Evolutionary conservation across 192 early-diverging fungal genomes (phyloP).

Genomic region (Rhizophagus clarus): DNA sequence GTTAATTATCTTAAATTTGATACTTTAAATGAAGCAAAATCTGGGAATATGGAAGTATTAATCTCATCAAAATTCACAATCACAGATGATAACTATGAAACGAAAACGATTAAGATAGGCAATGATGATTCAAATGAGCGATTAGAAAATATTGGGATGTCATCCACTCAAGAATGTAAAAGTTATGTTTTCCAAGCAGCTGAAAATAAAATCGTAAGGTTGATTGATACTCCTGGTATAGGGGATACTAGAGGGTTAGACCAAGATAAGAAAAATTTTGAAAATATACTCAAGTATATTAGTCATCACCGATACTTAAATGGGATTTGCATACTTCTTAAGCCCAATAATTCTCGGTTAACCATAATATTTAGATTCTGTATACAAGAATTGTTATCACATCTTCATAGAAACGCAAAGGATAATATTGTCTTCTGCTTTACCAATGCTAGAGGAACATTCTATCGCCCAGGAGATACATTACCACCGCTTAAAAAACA

Average conservation of each 20-base stretch:
- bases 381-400: conserved; percentile 35
- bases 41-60: conserved; percentile 25
- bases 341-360: conserved; percentile 31
- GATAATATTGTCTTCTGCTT: conserved; percentile 41
- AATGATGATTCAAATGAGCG: conserved; percentile 32
- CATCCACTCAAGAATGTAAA: conserved; percentile 30
- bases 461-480: conserved; percentile 40
- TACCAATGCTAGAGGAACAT: conserved; percentile 34
- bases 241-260: conserved; percentile 37
- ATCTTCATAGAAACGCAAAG: conserved; percentile 33
- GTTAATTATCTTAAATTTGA: conserved; percentile 38
- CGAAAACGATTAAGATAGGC: conserved; percentile 25
- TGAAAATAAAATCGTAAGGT: conserved; percentile 27
- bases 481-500: conserved; percentile 25
- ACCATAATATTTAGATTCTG: conserved; percentile 35
- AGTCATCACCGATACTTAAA: conserved; percentile 28
- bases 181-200: conserved; percentile 32
- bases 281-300: conserved; percentile 32
- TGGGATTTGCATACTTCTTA: conserved; percentile 35
- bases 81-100: conserved; percentile 13
- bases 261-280: conserved; percentile 38
- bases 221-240: conserved; percentile 39
- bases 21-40: conserved; percentile 28
- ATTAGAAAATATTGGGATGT: conserved; percentile 14
- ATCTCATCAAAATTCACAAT: conserved; percentile 35